Base-by-base conservation (phyloP, 139 green algal genomes). In the Ettlia oleoabundans region DNA sequence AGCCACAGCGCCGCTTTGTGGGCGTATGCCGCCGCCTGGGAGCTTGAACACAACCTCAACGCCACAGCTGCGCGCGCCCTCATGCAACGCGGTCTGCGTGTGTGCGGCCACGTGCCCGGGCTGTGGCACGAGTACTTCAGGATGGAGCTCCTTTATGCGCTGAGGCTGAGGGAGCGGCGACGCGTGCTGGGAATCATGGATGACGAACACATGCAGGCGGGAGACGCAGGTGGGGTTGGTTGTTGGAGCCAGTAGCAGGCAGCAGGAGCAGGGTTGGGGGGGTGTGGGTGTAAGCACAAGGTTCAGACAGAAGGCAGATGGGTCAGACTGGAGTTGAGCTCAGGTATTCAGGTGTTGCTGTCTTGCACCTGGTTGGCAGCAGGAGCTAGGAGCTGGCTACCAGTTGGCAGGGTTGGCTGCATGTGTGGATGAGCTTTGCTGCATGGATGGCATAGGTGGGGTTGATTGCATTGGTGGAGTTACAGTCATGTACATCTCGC, bases 51-150 rank as follows among this genome's bases (percentile, higher is more conserved):
- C 80, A 95, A 95, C 78, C 63, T 77, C 69, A 96, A 99, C 83
- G 89, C 92, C 15, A 75, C 55, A 28, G 92, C 94, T 13, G 95
- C 96, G 2, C 89, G 96, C 22, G 78, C 89, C 22, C 91, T 99
- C 38, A 96, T 99, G 96, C 96, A 80, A 52, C 73, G 73, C 37
- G 73, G 73, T 53, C 73, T 80, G 52, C 67, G 73, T 53, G 68
- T 80, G 73, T 96, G 91, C 87, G 80, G 80, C 32, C 63, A 84
- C 66, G 84, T 84, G 1, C 77, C 86, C 47, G 73, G 64, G 41
- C 90, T 99, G 52, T 99, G 96, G 96, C 75, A 91, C 10, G 93
- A 98, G 84, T 98, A 98, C 86, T 93, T 97, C 72, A 80, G 90
- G 28, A 82, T 94, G 86, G 93, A 98, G 89, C 87, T 98, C 81